These are phyloP conservation scores for Porogramme epimiltina DNA, from an alignment of 1,284 basidiomycete species.

Conservation along the genomic window DNA sequence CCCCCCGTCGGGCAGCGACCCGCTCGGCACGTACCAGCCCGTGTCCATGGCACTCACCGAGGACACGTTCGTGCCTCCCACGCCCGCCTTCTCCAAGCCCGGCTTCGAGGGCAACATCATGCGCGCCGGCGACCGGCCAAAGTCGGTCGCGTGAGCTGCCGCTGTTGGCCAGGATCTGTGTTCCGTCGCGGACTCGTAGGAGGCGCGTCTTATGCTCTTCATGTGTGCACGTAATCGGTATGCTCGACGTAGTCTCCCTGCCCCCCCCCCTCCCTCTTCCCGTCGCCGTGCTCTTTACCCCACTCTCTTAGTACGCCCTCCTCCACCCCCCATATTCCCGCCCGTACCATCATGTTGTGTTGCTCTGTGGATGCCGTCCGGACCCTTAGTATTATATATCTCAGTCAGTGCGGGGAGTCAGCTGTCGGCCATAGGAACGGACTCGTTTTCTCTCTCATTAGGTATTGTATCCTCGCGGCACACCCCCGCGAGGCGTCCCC, in stretches of 20 bases:
- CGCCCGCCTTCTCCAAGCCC: slow-evolving; percentile 56
- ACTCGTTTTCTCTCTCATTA: background rate
- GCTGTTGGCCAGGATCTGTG: background rate
- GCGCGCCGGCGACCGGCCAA: slow-evolving; percentile 38
- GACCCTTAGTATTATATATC: slow-evolving; percentile 19
- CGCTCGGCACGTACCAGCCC: slow-evolving; percentile 57
- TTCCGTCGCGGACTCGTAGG: background rate
- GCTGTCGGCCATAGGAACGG: slow-evolving; percentile 8
- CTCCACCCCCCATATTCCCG: background rate
- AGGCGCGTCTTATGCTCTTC: slow-evolving; percentile 2
- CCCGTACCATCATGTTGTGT: slow-evolving; percentile 16
- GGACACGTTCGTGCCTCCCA: slow-evolving; percentile 68
- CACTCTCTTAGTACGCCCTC: too few relatives aligned
- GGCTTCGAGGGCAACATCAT: slow-evolving; percentile 37
- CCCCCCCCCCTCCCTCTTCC: background rate
- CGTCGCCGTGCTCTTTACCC: background rate
- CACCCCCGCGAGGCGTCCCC: background rate
- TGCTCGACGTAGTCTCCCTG: slow-evolving; percentile 6
- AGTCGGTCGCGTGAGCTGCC: slow-evolving; percentile 43
- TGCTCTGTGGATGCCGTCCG: slow-evolving; percentile 20
- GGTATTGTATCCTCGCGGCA: background rate
- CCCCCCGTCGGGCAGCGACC: slow-evolving; percentile 18
- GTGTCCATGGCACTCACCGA: slow-evolving; percentile 78
- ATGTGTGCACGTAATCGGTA: slow-evolving; percentile 4
- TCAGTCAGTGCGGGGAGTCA: slow-evolving; percentile 1